A percentile compares a stretch with the other conserved stretches of the same genome.
Conservation (phyloP, 257 asterid species). For the Echites panduratus region DNA sequence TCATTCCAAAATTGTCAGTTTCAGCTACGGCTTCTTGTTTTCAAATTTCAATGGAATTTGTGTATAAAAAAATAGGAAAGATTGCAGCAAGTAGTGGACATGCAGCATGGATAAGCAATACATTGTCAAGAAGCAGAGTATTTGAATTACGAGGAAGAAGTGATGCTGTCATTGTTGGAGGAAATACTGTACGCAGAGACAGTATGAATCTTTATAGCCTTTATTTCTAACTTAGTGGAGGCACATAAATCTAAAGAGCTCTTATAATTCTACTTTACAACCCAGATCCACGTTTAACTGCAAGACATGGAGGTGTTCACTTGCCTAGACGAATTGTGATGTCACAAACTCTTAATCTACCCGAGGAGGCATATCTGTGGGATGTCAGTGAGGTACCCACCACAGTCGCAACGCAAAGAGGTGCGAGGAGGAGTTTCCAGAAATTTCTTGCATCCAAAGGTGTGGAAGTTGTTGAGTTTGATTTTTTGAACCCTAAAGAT, state of each 20-base stretch:
- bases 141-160: constrained; percentile 93
- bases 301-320: constrained; percentile 95
- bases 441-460: constrained; percentile 90
- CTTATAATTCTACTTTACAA: constrained; percentile 26
- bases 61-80: constrained; percentile 54
- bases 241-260: constrained; percentile 11
- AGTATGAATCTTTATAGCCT: constrained; percentile 52
- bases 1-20: too few relatives aligned
- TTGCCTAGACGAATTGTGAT: constrained; percentile 86
- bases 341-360: constrained; percentile 90
- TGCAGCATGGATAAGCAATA: constrained; percentile 98
- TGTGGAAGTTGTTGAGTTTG: constrained; percentile 92
- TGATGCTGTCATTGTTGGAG: constrained; percentile 97
- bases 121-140: constrained; percentile 69
- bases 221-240: constrained; percentile 18
- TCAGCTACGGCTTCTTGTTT: too few relatives aligned
- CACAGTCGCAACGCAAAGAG: constrained; percentile 90
- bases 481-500: constrained; percentile 76
- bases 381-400: constrained; percentile 78
- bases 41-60: constrained; percentile 6
- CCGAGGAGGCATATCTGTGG: constrained; percentile 89
- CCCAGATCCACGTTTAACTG: constrained; percentile 92
- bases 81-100: constrained; percentile 95
- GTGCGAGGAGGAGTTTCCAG: constrained; percentile 84
- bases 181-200: constrained; percentile 96